Evolutionary conservation across 768 basidiomycete species (phyloP).

Genomic region (Phylloporus sp.): DNA sequence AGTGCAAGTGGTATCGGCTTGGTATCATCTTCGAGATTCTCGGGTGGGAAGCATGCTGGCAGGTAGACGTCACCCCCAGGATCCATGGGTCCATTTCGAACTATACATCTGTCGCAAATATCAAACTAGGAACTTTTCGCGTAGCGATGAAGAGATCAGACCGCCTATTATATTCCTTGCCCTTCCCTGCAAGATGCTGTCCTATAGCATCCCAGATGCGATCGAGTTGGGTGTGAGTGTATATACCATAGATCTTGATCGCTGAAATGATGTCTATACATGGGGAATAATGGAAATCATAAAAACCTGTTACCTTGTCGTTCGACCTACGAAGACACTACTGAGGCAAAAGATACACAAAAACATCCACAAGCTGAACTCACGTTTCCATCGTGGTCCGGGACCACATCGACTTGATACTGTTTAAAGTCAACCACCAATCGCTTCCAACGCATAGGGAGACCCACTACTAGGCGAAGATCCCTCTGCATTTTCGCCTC

Average conservation of each 20-base stretch:
- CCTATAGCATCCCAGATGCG: constrained; percentile 48
- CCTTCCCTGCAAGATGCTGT: constrained; percentile 38
- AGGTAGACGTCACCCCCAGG: constrained; percentile 42
- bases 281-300: background rate
- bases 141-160: constrained; percentile 14
- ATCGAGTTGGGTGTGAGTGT: constrained; percentile 46
- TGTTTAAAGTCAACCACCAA: constrained; percentile 13
- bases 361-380: constrained; percentile 1
- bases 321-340: constrained; percentile 30
- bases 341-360: background rate
- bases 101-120: constrained; percentile 38
- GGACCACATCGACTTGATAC: constrained; percentile 50
- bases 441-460: background rate
- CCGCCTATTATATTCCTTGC: constrained; percentile 54
- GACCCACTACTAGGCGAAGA: constrained; percentile 46
- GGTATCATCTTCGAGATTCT: constrained; percentile 20
- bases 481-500: constrained; percentile 66
- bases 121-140: background rate
- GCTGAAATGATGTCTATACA: constrained; percentile 24
- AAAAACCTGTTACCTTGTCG: constrained; percentile 34
- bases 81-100: constrained; percentile 34
- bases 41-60: constrained; percentile 52
- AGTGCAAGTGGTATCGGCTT: constrained; percentile 29
- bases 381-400: constrained; percentile 35
- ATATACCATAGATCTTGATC: constrained; percentile 49